Evolutionary conservation across 306 rosid genomes (phyloP).

Genomic region (Pachyrhizus erosus): DNA sequence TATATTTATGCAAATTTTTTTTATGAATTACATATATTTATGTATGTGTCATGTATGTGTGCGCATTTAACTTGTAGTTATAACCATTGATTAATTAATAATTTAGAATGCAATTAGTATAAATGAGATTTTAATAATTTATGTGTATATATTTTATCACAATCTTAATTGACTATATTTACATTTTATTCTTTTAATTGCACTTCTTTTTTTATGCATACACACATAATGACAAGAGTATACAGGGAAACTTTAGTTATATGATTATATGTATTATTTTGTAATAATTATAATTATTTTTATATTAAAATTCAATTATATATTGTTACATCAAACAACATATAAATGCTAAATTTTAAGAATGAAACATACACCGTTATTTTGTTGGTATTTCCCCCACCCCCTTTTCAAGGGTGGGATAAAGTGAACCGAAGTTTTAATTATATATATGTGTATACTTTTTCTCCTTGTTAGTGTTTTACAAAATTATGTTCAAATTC

Average conservation of each 20-base stretch:
- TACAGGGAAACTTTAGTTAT: neutral
- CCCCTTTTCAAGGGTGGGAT: neutral
- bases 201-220: neutral
- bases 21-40: no score
- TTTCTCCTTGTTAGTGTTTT: neutral
- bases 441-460: neutral
- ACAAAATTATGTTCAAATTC: neutral
- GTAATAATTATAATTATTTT: neutral
- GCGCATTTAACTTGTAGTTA: neutral
- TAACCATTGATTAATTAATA: neutral
- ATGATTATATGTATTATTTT: neutral
- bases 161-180: neutral
- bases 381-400: no score
- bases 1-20: no score
- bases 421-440: neutral
- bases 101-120: neutral
- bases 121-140: neutral
- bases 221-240: neutral
- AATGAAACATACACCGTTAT: neutral
- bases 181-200: neutral
- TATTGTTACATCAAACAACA: neutral
- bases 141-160: neutral
- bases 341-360: neutral
- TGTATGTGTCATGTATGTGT: neutral
- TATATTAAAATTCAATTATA: neutral